phyloP scores from a whole-genome alignment of 179 eudicot species.

The Silene noctiflora region DNA sequence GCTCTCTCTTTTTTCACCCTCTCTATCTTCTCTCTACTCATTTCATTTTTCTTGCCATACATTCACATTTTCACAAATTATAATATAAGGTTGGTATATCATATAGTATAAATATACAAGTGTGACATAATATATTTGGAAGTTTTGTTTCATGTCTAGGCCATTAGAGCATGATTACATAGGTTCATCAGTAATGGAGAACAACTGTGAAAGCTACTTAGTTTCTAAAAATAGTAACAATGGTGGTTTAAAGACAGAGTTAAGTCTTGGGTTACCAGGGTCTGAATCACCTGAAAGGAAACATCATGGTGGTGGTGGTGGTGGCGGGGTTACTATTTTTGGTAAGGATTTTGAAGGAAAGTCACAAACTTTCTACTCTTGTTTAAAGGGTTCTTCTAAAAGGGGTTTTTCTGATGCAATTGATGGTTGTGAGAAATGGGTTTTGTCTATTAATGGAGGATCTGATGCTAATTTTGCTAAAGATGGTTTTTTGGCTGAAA shows the following conservation, averaged over 20 bases:
- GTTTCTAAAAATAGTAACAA: conserved; percentile 28
- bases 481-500: conserved; percentile 26
- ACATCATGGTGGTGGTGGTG: not conserved
- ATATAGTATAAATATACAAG: not conserved
- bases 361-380: conserved; percentile 24
- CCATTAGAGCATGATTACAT: conserved; percentile 59
- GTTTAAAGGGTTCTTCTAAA: conserved; percentile 39
- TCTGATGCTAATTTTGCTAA: conserved; percentile 46
- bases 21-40: not conserved
- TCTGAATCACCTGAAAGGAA: conserved; percentile 60
- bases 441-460: conserved; percentile 48
- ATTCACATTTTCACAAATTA: not conserved
- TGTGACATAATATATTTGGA: not conserved
- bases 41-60: not conserved
- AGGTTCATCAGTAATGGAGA: conserved; percentile 54
- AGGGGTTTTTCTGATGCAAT: conserved; percentile 68
- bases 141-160: conserved; percentile 39
- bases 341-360: conserved; percentile 46
- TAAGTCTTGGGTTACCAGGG: conserved; percentile 82
- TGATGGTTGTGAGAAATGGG: conserved; percentile 68
- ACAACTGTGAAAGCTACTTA: conserved; percentile 29
- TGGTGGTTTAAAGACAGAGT: conserved; percentile 52
- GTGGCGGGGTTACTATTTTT: conserved; percentile 44
- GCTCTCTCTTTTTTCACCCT: not conserved
- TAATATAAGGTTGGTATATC: not conserved